Evolutionary conservation across 805 yeast species (phyloP).

Genomic region (Saturnispora sanitii): DNA sequence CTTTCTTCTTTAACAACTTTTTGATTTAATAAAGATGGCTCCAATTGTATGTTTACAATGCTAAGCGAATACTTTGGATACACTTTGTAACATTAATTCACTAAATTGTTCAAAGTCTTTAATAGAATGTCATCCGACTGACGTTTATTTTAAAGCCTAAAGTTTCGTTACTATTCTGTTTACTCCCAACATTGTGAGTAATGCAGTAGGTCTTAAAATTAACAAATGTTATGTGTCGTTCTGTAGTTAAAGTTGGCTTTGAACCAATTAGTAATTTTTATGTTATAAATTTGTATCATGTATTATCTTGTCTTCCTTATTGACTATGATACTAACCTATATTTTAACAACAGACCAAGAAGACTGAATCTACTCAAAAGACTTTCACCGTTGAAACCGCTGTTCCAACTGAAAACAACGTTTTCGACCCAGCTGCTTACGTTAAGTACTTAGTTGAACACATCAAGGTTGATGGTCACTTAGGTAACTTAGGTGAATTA

Average conservation of each 20-base stretch:
- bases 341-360: constrained; percentile 51
- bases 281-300: background rate
- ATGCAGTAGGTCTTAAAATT: constrained; percentile 11
- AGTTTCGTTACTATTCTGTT: constrained; percentile 19
- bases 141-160: constrained; percentile 17
- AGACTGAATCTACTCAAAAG: constrained; percentile 65
- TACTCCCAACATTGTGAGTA: background rate
- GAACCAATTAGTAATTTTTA: too few species aligned
- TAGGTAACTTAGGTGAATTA: constrained; percentile 95
- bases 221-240: constrained; percentile 1
- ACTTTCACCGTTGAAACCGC: constrained; percentile 93
- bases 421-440: constrained; percentile 95
- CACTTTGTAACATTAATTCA: background rate
- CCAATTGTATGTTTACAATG: constrained; percentile 27
- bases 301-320: background rate
- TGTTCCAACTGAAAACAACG: constrained; percentile 95
- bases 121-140: constrained; percentile 20
- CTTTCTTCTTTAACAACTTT: constrained; percentile 1
- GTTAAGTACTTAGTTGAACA: constrained; percentile 97
- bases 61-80: background rate
- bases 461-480: constrained; percentile 96
- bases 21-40: constrained; percentile 22
- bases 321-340: constrained; percentile 9
- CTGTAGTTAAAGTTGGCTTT: too few species aligned
- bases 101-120: constrained; percentile 10